These are phyloP conservation scores for Lactifluus rugatus DNA, from an alignment of 768 basidiomycete genomes.

Conservation along the genomic window DNA sequence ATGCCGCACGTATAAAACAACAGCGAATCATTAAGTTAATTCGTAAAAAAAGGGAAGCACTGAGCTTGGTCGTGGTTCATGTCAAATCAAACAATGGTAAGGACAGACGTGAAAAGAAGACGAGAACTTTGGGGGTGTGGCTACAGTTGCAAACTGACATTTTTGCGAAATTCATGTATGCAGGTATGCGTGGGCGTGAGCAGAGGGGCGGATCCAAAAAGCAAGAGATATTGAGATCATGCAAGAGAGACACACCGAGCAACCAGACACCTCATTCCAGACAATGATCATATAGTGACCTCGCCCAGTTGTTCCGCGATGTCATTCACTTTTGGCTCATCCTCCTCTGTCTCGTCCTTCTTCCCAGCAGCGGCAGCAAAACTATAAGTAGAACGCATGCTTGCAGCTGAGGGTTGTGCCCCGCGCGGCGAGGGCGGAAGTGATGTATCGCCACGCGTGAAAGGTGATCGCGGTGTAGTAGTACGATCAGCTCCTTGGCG, in stretches of 20 bases:
- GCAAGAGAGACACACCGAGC: slow-evolving; percentile 3
- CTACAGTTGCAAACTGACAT: slow-evolving; percentile 10
- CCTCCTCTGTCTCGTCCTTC: slow-evolving; percentile 28
- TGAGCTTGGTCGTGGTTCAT: slow-evolving; percentile 10
- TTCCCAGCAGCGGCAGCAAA: slow-evolving; percentile 67
- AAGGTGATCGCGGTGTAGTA: slow-evolving; percentile 22
- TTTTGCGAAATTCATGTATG: slow-evolving; percentile 13
- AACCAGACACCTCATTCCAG: slow-evolving; percentile 1
- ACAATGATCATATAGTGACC: slow-evolving; percentile 26
- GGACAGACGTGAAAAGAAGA: neutral
- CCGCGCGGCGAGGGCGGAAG: slow-evolving; percentile 17
- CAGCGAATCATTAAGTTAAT: slow-evolving; percentile 14
- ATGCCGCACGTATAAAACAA: slow-evolving; percentile 6
- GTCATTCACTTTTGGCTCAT: slow-evolving; percentile 18
- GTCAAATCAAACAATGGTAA: slow-evolving; percentile 9
- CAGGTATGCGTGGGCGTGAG: slow-evolving; percentile 18
- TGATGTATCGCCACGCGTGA: slow-evolving; percentile 12
- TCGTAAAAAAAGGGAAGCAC: slow-evolving; percentile 6
- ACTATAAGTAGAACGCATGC: slow-evolving; percentile 63
- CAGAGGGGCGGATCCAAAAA: slow-evolving; percentile 15
- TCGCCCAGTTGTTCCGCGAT: slow-evolving; percentile 30
- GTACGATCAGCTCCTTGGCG: slow-evolving; percentile 26
- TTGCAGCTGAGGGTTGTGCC: slow-evolving; percentile 29
- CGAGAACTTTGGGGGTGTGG: neutral
- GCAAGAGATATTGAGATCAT: slow-evolving; percentile 15